Evolutionary conservation across 2,329 filamentous ascomycete genomes (phyloP), one percentile per base, ranked within the genome.

Genomic region (Cladosporium sp.): DNA sequence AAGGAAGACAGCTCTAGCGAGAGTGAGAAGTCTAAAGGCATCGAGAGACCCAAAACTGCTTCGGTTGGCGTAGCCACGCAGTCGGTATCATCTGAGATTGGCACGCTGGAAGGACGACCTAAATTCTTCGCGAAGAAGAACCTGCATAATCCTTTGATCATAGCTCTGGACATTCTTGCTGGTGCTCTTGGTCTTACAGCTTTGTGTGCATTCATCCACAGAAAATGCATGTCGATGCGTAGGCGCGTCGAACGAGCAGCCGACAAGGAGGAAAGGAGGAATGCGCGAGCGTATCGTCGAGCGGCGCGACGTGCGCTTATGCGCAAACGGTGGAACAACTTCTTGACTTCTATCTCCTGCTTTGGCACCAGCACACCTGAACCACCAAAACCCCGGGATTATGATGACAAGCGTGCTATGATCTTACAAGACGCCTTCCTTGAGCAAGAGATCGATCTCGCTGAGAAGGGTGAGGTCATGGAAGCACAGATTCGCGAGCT

Each of bases 241-340:
- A 80, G 79, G 33, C 80, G 82, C 65, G 82, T 81, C 14, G 85
- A 87, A 65, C 79, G 84, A 29, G 80, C 83, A 10, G 83, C 85
- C 18, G 78, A 81, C 52, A 80, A 80, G 16, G 85, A 88, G 76
- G 84, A 87, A 73, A 80, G 84, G 60, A 77, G 80, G 33, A 83
- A 81, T 31, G 82, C 78, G 12, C 78, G 81, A 14, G 79, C 82
- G 8, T 88, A 87, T 69, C 81, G 80, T 52, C 79, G 81, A 35
- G 84, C 85, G 33, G 85, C 85, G 23, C 80, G 83, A 26, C 77
- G 81, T 33, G 82, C 84, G 56, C 78, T 80, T 49, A 81, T 83
- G 78, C 77, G 79, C 37, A 79, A 81, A 61, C 85, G 82, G 78
- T 86, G 84, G 83, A 74, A 72, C 21, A 67, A 67, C 23, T 71